Percentiles rank a stretch among this genome's conserved stretches.
Evolutionary conservation across 352 stramenopile species (phyloP).

Genomic region (Pythium oligandrum): DNA sequence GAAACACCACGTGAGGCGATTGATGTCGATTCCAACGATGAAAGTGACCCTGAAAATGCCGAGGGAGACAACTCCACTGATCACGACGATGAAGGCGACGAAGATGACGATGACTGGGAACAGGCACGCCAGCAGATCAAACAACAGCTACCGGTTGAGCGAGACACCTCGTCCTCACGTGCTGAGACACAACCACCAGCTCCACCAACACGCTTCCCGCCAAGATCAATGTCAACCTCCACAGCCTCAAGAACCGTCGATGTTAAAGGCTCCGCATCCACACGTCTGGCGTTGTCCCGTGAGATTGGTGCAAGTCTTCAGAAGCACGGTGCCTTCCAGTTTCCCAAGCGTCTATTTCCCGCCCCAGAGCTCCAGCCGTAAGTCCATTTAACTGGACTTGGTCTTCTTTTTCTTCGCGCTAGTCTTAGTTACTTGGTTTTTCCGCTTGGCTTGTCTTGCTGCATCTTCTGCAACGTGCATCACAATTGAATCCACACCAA

Average conservation of each 20-base stretch:
- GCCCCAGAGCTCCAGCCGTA: neutral
- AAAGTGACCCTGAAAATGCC: neutral
- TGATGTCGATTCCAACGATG: neutral
- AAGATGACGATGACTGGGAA: constrained; percentile 33
- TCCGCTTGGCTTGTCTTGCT: constrained; percentile 11
- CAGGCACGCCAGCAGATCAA: constrained; percentile 27
- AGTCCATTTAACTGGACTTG: constrained; percentile 2
- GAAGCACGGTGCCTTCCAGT: constrained; percentile 30
- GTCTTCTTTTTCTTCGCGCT: neutral
- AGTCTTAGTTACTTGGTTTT: neutral
- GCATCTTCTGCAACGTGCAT: constrained; percentile 71
- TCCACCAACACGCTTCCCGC: neutral
- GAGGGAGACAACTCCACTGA: constrained; percentile 2
- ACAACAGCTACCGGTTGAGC: constrained; percentile 2
- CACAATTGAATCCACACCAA: constrained; percentile 53
- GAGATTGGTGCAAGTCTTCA: constrained; percentile 25
- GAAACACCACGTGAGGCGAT: too few relatives aligned
- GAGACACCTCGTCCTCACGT: neutral
- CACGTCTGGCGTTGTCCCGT: constrained; percentile 14
- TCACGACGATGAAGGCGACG: constrained; percentile 1
- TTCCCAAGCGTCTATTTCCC: constrained; percentile 26
- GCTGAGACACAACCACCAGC: neutral
- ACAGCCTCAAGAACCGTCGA: neutral
- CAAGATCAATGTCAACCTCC: neutral
- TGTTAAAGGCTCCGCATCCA: neutral